phyloP scores from a whole-genome alignment of 2,329 filamentous ascomycete species.

The Hypoxylon sp. region DNA sequence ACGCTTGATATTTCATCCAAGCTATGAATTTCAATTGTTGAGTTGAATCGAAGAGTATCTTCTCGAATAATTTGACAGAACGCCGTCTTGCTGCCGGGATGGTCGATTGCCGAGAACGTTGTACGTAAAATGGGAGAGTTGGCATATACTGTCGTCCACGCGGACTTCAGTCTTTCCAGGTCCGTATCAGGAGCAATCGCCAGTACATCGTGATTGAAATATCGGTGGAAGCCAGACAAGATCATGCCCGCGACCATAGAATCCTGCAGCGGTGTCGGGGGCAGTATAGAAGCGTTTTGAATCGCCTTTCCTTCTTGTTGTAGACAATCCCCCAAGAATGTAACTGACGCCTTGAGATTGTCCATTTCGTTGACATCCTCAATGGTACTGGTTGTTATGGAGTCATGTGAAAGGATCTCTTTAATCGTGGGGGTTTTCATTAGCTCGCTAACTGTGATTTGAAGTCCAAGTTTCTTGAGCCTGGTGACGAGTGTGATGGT shows the following conservation, averaged over 20 bases:
- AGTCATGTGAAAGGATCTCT: constrained; percentile 55
- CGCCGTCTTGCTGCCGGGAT: constrained; percentile 64
- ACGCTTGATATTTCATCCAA: constrained; percentile 53
- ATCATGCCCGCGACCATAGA: constrained; percentile 87
- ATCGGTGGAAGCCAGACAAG: constrained; percentile 76
- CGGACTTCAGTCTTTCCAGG: constrained; percentile 64
- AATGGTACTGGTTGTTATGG: neutral
- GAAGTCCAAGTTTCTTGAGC: constrained; percentile 70
- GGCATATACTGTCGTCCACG: constrained; percentile 71
- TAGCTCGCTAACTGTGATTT: constrained; percentile 78
- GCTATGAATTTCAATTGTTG: constrained; percentile 41
- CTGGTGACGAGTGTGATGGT: constrained; percentile 84
- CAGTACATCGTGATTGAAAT: constrained; percentile 88
- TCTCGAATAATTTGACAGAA: constrained; percentile 63
- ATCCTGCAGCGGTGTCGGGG: constrained; percentile 86
- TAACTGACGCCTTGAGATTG: constrained; percentile 44
- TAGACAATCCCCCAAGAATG: constrained; percentile 56
- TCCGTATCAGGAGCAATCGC: constrained; percentile 68
- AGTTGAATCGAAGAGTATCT: constrained; percentile 39
- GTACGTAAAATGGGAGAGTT: constrained; percentile 80
- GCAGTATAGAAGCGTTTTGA: constrained; percentile 70
- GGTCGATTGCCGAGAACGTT: constrained; percentile 74
- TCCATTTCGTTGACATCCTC: constrained; percentile 1
- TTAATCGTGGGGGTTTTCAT: constrained; percentile 77
- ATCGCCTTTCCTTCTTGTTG: constrained; percentile 51